phyloP scores from a whole-genome alignment of 331 rosid species.

The Pyrus hybrid region DNA sequence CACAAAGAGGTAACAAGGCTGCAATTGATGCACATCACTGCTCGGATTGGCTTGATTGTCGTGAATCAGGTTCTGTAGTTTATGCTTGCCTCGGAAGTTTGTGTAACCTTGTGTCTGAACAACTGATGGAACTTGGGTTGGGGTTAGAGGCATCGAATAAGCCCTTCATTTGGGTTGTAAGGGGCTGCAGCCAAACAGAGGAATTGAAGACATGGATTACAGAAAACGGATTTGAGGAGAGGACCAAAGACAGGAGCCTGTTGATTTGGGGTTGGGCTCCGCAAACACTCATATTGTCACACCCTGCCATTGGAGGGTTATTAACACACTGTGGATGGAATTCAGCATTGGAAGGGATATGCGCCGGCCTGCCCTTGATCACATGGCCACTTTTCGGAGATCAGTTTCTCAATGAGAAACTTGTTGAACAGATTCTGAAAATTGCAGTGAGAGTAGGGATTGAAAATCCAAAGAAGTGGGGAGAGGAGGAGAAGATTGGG shows the following conservation, averaged over 20 bases:
- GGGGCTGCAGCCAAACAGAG: slow-evolving; percentile 27
- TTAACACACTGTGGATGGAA: slow-evolving; percentile 32
- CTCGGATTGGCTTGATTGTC: slow-evolving; percentile 45
- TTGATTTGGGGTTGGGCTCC: slow-evolving; percentile 29
- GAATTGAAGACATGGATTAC: slow-evolving; percentile 35
- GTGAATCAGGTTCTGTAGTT: slow-evolving; percentile 24
- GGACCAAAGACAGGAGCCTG: slow-evolving; percentile 12
- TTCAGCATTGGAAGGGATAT: slow-evolving; percentile 15
- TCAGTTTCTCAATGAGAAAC: slow-evolving; percentile 20
- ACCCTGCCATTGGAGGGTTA: slow-evolving; percentile 19
- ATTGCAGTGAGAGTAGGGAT: slow-evolving; percentile 15
- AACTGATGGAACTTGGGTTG: slow-evolving; percentile 43
- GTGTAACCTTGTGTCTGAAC: slow-evolving; percentile 28
- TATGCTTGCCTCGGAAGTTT: slow-evolving; percentile 62
- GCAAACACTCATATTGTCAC: slow-evolving; percentile 17
- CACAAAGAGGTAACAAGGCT: slow-evolving; percentile 34
- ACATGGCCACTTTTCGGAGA: slow-evolving; percentile 24
- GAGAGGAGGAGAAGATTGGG: slow-evolving; percentile 21
- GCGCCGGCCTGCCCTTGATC: slow-evolving; percentile 19
- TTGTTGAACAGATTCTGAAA: slow-evolving; percentile 10
- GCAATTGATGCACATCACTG: slow-evolving; percentile 19
- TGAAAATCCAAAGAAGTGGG: slow-evolving; percentile 2
- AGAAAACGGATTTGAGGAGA: slow-evolving; percentile 11
- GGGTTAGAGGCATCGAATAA: slow-evolving; percentile 48
- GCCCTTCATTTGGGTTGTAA: slow-evolving; percentile 62